phyloP scores from a whole-genome alignment of 1,139 yeast genomes.

The Diutina catenulata region DNA sequence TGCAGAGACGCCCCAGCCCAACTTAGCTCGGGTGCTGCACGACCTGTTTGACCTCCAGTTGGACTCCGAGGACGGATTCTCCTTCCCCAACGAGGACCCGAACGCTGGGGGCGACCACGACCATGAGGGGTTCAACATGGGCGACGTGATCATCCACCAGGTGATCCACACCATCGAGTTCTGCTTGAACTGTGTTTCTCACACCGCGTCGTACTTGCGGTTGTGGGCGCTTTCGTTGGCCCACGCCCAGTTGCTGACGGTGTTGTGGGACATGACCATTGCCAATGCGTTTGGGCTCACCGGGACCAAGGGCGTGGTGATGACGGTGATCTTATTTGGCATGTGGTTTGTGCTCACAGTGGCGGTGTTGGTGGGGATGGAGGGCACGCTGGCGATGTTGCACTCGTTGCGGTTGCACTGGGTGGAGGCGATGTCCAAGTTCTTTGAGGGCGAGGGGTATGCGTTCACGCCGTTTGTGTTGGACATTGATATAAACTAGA shows the following conservation, averaged over 20 bases:
- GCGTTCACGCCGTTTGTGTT: conserved; percentile 79
- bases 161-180: conserved; percentile 6
- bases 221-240: conserved; percentile 93
- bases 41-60: conserved; percentile 3
- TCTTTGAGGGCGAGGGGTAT: conserved; percentile 91
- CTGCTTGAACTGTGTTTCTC: conserved; percentile 4
- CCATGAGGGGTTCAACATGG: conserved; percentile 26
- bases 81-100: conserved; percentile 3
- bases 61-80: neutral
- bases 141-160: conserved; percentile 4
- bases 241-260: conserved; percentile 90
- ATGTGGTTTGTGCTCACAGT: conserved; percentile 93
- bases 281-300: conserved; percentile 65
- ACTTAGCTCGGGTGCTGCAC: neutral
- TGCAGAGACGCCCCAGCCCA: too few species aligned
- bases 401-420: conserved; percentile 94
- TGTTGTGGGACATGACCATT: conserved; percentile 93
- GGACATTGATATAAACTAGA: conserved; percentile 4
- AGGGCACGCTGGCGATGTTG: conserved; percentile 97
- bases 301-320: conserved; percentile 58
- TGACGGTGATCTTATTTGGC: conserved; percentile 71
- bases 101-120: conserved; percentile 25
- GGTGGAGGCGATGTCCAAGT: conserved; percentile 99
- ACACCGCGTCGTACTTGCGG: conserved; percentile 4
- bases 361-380: conserved; percentile 89